Evolutionary conservation across 139 green algal species (phyloP).

Genomic region (Picochlorum sp.): DNA sequence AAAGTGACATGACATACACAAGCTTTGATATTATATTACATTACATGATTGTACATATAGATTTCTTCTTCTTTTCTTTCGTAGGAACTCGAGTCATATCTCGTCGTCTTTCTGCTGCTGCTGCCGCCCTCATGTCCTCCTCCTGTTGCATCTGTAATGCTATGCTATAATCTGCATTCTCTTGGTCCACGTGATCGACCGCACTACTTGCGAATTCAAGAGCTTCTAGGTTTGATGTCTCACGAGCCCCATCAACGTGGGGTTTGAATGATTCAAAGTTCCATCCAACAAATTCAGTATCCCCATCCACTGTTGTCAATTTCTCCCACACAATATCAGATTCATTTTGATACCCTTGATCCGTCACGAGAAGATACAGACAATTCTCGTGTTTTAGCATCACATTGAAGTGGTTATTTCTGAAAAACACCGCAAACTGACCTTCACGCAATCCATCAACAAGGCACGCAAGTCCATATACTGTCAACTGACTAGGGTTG

Average conservation of each 20-base stretch:
- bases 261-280: slow-evolving; percentile 30
- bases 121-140: slow-evolving; percentile 13
- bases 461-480: slow-evolving; percentile 55
- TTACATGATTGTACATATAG: neutral
- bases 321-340: slow-evolving; percentile 86
- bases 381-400: slow-evolving; percentile 60
- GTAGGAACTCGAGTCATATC: neutral
- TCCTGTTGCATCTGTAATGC: slow-evolving; percentile 79
- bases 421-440: slow-evolving; percentile 79
- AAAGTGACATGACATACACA: neutral
- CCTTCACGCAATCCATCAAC: slow-evolving; percentile 42
- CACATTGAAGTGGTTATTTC: slow-evolving; percentile 94
- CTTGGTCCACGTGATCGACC: slow-evolving; percentile 1
- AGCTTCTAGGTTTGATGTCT: slow-evolving; percentile 1
- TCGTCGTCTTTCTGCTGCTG: slow-evolving; percentile 1
- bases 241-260: slow-evolving; percentile 19
- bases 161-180: slow-evolving; percentile 69
- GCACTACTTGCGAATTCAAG: slow-evolving; percentile 18
- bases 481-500: slow-evolving; percentile 76
- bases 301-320: slow-evolving; percentile 54
- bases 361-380: slow-evolving; percentile 86
- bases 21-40: neutral
- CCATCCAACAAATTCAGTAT: slow-evolving; percentile 53
- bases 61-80: slow-evolving; percentile 25
- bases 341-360: slow-evolving; percentile 70